Percentiles rank a stretch among this genome's conserved stretches.
These are phyloP conservation scores for Hericium alpestre DNA, from an alignment of 768 basidiomycete species.

Conservation along the genomic window DNA sequence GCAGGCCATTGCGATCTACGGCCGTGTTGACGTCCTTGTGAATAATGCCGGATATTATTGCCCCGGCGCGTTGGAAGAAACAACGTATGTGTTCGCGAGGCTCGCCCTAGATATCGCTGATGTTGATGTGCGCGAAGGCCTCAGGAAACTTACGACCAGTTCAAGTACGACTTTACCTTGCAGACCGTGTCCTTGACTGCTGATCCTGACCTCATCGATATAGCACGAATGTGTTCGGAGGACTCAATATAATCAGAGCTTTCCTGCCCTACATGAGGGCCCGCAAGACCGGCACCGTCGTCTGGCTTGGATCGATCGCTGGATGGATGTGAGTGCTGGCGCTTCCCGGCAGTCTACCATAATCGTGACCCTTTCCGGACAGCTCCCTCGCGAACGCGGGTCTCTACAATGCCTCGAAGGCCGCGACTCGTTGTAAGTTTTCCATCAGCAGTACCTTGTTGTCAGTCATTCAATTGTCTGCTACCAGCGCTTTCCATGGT, in stretches of 20 bases:
- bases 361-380: not conserved
- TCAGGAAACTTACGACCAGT: conserved; percentile 14
- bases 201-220: not conserved
- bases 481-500: conserved; percentile 10
- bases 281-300: conserved; percentile 11
- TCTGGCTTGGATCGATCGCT: conserved; percentile 10
- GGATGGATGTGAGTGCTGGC: conserved; percentile 3
- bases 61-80: conserved; percentile 14
- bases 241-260: conserved; percentile 11
- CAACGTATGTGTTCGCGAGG: conserved; percentile 1
- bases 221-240: conserved; percentile 14
- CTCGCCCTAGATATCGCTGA: not conserved
- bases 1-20: conserved; percentile 13
- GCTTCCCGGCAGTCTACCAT: not conserved
- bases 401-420: not conserved
- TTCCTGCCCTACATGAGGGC: conserved; percentile 15
- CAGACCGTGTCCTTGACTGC: too few species aligned
- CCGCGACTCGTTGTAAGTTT: not conserved
- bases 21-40: conserved; percentile 13
- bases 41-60: conserved; percentile 8
- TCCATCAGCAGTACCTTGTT: not conserved
- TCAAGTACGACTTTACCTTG: conserved; percentile 1
- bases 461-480: not conserved
- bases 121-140: conserved; percentile 6
- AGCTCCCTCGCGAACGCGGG: not conserved